These are phyloP conservation scores for Trichothecium sympodiale DNA, from an alignment of 2,329 filamentous ascomycete genomes.

Conservation along the genomic window DNA sequence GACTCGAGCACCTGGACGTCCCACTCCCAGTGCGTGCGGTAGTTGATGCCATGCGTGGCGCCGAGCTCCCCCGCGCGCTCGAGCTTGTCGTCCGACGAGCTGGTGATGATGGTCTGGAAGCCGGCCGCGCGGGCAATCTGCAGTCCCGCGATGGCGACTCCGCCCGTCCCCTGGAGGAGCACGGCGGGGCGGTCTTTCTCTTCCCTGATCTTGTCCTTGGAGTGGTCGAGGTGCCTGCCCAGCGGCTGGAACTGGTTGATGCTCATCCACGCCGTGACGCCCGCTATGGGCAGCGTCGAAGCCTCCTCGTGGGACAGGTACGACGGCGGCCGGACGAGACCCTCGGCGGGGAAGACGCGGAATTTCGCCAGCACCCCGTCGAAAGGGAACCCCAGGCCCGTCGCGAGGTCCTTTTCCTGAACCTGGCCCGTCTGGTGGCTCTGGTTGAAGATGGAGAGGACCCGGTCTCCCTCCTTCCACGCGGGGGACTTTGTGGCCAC, in stretches of 20 bases:
- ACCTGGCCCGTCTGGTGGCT: conserved; percentile 48
- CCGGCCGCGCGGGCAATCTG: conserved; percentile 43
- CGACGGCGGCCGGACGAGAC: conserved; percentile 42
- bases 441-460: conserved; percentile 54
- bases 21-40: conserved; percentile 40
- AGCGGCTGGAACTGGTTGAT: conserved; percentile 49
- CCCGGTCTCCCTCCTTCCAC: conserved; percentile 50
- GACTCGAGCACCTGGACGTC: conserved; percentile 33
- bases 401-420: conserved; percentile 39
- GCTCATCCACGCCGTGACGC: conserved; percentile 54
- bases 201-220: conserved; percentile 1
- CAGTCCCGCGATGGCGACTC: conserved; percentile 38
- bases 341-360: conserved; percentile 45
- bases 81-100: conserved; percentile 41
- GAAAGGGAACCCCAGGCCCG: conserved; percentile 49
- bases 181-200: conserved; percentile 23
- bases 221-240: conserved; percentile 27
- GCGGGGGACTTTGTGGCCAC: conserved; percentile 26
- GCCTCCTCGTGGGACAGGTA: conserved; percentile 51
- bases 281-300: conserved; percentile 47
- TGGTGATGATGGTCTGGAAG: conserved; percentile 39
- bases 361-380: conserved; percentile 47
- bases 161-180: conserved; percentile 43
- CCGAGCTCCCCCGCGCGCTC: conserved; percentile 32
- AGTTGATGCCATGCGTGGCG: conserved; percentile 43